Evolutionary conservation across 352 stramenopile genomes (phyloP).

Genomic region (Aphanomyces euteiches): DNA sequence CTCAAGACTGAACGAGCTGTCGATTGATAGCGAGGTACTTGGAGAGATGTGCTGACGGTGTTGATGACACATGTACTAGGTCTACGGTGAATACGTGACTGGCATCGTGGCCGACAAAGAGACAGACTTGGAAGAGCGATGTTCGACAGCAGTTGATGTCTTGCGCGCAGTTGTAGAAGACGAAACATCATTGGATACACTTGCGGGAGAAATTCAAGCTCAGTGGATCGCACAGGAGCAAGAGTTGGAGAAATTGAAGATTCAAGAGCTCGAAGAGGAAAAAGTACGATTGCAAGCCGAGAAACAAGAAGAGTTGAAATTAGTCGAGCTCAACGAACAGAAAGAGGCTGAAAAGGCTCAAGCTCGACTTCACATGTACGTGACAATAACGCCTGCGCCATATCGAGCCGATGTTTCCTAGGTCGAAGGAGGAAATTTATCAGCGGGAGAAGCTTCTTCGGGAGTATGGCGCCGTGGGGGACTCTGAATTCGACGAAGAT

Average conservation of each 20-base stretch:
- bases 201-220: slow-evolving; percentile 18
- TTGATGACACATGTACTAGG: slow-evolving; percentile 33
- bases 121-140: slow-evolving; percentile 61
- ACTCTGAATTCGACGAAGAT: slow-evolving; percentile 81
- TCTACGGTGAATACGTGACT: slow-evolving; percentile 73
- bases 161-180: slow-evolving; percentile 53
- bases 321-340: slow-evolving; percentile 52
- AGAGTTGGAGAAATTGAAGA: slow-evolving; percentile 5
- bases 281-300: slow-evolving; percentile 32
- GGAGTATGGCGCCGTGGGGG: slow-evolving; percentile 70
- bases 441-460: slow-evolving; percentile 74
- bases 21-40: slow-evolving; percentile 19
- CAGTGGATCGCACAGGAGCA: slow-evolving; percentile 18
- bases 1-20: slow-evolving; percentile 4
- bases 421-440: slow-evolving; percentile 62
- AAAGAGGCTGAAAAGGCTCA: slow-evolving; percentile 58
- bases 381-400: neutral
- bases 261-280: slow-evolving; percentile 5
- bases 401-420: neutral
- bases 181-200: slow-evolving; percentile 42
- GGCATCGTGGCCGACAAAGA: slow-evolving; percentile 71
- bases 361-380: slow-evolving; percentile 64
- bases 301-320: slow-evolving; percentile 40
- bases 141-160: slow-evolving; percentile 57
- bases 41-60: too few species aligned